Percentiles rank a stretch among this genome's conserved stretches.
Evolutionary conservation across 2,329 filamentous ascomycete species (phyloP).

Genomic region (Fusarium proliferatum): DNA sequence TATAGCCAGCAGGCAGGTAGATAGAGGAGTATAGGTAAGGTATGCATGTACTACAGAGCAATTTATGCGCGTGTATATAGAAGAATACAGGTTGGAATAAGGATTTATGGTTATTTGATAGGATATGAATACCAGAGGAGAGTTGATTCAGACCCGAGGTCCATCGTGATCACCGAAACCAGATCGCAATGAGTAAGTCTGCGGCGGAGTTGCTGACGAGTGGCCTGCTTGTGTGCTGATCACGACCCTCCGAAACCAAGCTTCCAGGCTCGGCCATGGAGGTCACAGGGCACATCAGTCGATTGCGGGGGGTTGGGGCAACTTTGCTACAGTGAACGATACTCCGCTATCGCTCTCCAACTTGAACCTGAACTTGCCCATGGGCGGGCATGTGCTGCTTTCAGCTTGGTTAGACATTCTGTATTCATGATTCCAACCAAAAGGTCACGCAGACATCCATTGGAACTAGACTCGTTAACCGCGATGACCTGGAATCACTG

Average conservation of each 20-base stretch:
- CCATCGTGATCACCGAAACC: constrained; percentile 23
- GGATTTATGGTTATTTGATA: background rate
- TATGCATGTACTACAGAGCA: background rate
- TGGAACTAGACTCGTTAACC: background rate
- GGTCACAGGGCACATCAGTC: constrained; percentile 41
- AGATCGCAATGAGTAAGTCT: background rate
- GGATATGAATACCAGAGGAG: background rate
- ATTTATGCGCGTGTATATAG: background rate
- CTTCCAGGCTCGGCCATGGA: background rate
- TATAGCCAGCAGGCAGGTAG: background rate
- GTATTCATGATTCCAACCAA: constrained; percentile 2
- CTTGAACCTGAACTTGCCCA: background rate
- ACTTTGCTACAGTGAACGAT: background rate
- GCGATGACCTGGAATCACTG: background rate
- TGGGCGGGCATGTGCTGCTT: background rate
- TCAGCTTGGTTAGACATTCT: background rate
- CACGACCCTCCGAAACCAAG: constrained; percentile 15
- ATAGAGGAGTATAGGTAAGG: background rate
- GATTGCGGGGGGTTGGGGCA: constrained; percentile 26
- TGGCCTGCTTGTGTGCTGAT: constrained; percentile 39
- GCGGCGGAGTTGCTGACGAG: constrained; percentile 18
- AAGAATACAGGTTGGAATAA: background rate
- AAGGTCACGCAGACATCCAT: constrained; percentile 12
- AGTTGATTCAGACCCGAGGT: constrained; percentile 4
- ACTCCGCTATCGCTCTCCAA: constrained; percentile 18